Base-by-base conservation (phyloP, 106 monocot species). In the Platanthera guangdongensis region DNA sequence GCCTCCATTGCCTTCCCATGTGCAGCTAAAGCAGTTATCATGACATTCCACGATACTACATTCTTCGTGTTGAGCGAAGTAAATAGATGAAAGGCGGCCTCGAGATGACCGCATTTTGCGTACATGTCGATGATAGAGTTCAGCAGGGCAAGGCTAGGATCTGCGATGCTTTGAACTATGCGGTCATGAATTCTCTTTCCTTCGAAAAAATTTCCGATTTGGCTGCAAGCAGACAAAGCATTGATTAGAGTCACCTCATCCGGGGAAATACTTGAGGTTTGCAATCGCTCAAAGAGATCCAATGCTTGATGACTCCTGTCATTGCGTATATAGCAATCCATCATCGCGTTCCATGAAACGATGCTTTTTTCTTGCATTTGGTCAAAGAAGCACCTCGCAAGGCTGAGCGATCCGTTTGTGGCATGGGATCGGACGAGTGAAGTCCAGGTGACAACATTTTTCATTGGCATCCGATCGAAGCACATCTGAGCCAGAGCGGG, bases 321-420 rank as follows among this genome's bases (percentile, higher is more conserved):
- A 50, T 74, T 22, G 39, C 77, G 79, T 49, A 88, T 78, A 77
- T 86, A 85, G 46, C 86, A 79, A 77, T 84, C 83, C 48, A 93
- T 88, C 86, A 90, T 88, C 14, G 87, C 83, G 73, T 92, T 92
- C 92, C 87, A 92, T 1, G 92, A 85, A 14, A 85, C 53, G 45
- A 82, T 51, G 65, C 65, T 93, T 81, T 75, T 90, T 32, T 86
- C 75, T 2, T 79, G 80, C 87, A 88, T 88, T 53, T 50, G 62
- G 4, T 88, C 87, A 53, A 93, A 93, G 78, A 28, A 81, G 51
- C 15, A 52, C 51, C 90, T 75, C 15, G 93, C 85, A 18, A 72
- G 64, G 73, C 86, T 79, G 59, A 90, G 52, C 4, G 28, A 52
- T 15, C 90, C 90, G 32, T 90, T 78, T 47, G 74, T 84, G 2